Conservation (phyloP, 2,329 filamentous ascomycete species). For the Peltaster fructicola region DNA sequence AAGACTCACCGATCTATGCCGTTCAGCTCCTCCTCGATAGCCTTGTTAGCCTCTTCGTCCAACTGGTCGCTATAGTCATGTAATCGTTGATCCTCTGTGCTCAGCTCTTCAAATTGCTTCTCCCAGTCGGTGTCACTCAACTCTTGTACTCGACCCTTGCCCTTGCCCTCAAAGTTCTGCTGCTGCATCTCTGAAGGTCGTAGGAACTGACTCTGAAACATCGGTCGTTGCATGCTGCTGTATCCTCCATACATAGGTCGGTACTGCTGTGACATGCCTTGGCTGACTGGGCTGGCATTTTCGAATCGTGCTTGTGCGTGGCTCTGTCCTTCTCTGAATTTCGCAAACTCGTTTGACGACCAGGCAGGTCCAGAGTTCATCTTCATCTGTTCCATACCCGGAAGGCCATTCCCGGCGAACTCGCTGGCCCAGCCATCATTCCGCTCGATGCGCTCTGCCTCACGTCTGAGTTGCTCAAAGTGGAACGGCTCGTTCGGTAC, state of each 20-base stretch:
- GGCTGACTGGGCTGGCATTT: slow-evolving; percentile 34
- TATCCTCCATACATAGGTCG: slow-evolving; percentile 23
- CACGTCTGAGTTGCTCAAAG: slow-evolving; percentile 48
- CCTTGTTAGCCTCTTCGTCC: slow-evolving; percentile 48
- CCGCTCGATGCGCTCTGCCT: slow-evolving; percentile 33
- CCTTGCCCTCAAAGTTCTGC: slow-evolving; percentile 50
- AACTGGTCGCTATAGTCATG: slow-evolving; percentile 29
- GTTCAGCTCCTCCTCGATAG: slow-evolving; percentile 74
- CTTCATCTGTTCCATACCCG: slow-evolving; percentile 9
- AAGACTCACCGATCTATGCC: slow-evolving; percentile 67
- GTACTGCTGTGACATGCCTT: no score
- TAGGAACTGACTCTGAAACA: slow-evolving; percentile 10
- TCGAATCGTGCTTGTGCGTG: no score
- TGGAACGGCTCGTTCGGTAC: slow-evolving; percentile 40
- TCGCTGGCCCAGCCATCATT: slow-evolving; percentile 16
- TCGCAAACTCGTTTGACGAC: slow-evolving; percentile 68
- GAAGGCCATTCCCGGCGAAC: slow-evolving; percentile 13
- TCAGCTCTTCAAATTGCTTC: slow-evolving; percentile 82
- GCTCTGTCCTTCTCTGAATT: no score
- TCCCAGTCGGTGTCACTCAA: slow-evolving; percentile 91
- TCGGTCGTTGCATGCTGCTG: slow-evolving; percentile 31
- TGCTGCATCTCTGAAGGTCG: no score
- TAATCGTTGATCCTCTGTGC: slow-evolving; percentile 45
- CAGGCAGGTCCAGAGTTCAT: slow-evolving; percentile 43
- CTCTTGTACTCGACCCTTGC: slow-evolving; percentile 68